Conservation (phyloP, 2,329 filamentous ascomycete genomes). For the Aspergillus transmontanensis region DNA sequence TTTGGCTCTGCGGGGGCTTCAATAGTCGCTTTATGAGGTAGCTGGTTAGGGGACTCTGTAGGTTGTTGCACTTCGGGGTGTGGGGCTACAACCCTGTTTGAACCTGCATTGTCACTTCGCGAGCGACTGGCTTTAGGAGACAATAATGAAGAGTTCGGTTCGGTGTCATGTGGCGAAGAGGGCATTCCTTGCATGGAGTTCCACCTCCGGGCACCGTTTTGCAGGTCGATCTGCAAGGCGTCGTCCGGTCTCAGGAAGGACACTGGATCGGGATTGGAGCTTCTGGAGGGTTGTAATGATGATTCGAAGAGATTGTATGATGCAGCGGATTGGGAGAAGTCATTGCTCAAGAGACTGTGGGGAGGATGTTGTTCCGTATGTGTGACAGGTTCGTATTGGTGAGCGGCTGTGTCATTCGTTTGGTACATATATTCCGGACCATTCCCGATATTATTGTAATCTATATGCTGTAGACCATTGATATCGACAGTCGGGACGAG, state of each 20-base stretch:
- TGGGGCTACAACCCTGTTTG: conserved; percentile 10
- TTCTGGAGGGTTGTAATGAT: conserved; percentile 16
- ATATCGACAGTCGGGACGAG: background rate
- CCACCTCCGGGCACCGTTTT: conserved; percentile 22
- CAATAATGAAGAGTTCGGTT: conserved; percentile 40
- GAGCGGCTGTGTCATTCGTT: background rate
- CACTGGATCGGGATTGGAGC: conserved; percentile 11
- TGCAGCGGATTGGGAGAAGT: conserved; percentile 12
- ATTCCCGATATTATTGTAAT: background rate
- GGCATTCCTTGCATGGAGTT: conserved; percentile 29
- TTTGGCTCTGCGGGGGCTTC: conserved; percentile 29
- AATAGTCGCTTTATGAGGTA: conserved; percentile 27
- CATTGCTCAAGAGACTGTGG: conserved; percentile 6
- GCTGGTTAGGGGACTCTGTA: conserved; percentile 29
- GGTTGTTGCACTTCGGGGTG: conserved; percentile 17
- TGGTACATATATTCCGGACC: background rate
- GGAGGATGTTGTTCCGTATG: background rate
- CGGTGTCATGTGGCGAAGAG: conserved; percentile 44
- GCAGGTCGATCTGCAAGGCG: conserved; percentile 14
- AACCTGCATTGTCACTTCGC: conserved; percentile 25
- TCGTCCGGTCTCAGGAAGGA: conserved; percentile 14
- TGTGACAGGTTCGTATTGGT: conserved; percentile 2
- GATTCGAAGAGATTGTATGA: conserved; percentile 31
- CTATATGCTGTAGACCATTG: background rate
- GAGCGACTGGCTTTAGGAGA: conserved; percentile 27